Conservation (phyloP, 2,329 filamentous ascomycete genomes). For the Incumbomyces lentus region DNA sequence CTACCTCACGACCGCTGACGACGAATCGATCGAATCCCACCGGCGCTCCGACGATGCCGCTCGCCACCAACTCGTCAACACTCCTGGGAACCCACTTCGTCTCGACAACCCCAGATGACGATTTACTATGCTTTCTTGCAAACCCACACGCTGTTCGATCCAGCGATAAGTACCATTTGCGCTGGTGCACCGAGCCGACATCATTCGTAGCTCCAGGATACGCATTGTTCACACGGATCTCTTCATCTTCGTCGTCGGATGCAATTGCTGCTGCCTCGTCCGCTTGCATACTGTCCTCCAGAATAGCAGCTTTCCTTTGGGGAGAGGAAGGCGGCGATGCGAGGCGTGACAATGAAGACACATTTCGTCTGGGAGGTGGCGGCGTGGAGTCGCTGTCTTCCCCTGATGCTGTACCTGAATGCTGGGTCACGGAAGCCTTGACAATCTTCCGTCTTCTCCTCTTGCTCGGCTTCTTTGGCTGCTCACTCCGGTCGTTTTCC, state of each 20-base stretch:
- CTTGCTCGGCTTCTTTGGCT: conserved; percentile 17
- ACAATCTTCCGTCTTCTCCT: background rate
- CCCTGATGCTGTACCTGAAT: conserved; percentile 1
- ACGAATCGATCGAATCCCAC: conserved; percentile 48
- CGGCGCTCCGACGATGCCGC: conserved; percentile 11
- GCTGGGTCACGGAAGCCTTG: background rate
- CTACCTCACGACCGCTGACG: conserved; percentile 49
- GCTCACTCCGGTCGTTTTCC: conserved; percentile 30
- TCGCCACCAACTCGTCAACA: conserved; percentile 17
- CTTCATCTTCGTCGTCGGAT: conserved; percentile 14
- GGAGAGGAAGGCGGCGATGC: conserved; percentile 12
- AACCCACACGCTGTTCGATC: conserved; percentile 53
- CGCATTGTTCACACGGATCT: conserved; percentile 51
- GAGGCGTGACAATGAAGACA: conserved; percentile 15
- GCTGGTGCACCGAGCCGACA: conserved; percentile 57
- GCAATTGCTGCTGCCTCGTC: conserved; percentile 2
- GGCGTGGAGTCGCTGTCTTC: background rate
- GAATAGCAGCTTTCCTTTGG: background rate
- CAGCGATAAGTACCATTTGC: conserved; percentile 55
- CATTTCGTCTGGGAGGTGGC: conserved; percentile 3
- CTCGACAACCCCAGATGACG: background rate
- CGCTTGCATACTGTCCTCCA: background rate
- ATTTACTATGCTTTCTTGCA: conserved; percentile 8
- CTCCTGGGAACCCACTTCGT: conserved; percentile 11
- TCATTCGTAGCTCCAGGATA: conserved; percentile 56